A percentile compares a stretch with the other conserved stretches of the same genome.
phyloP scores from a whole-genome alignment of 164 flowering plant species.

The Vitis riparia region DNA sequence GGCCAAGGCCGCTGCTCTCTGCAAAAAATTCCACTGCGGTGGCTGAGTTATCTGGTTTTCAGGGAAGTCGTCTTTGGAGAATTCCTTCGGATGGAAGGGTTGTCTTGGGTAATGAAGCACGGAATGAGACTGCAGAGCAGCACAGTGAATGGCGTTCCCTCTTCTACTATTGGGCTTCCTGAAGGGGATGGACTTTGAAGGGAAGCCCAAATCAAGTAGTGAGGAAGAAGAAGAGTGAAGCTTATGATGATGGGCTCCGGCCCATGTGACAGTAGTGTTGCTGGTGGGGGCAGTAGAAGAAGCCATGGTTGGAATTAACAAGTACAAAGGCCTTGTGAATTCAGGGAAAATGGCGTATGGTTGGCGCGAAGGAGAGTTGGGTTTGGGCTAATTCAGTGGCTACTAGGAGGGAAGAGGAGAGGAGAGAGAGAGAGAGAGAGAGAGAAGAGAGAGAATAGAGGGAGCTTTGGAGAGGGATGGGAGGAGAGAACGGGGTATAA shows the following conservation, averaged over 20 bases:
- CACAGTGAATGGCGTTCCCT: constrained; percentile 2
- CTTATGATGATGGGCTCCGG: neutral
- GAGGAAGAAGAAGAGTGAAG: constrained; percentile 8
- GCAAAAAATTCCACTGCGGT: constrained; percentile 36
- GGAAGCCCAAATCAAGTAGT: constrained; percentile 19
- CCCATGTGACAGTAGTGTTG: constrained; percentile 16
- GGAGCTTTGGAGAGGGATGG: constrained; percentile 7
- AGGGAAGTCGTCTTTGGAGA: constrained; percentile 2
- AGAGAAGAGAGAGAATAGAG: constrained; percentile 7
- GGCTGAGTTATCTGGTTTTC: constrained; percentile 3
- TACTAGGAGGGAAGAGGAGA: neutral
- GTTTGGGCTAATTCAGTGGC: neutral
- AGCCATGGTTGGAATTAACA: constrained; percentile 12
- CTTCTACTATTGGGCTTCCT: constrained; percentile 6
- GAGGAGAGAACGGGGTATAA: constrained; percentile 17
- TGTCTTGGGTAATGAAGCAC: constrained; percentile 28
- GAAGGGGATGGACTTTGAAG: constrained; percentile 4
- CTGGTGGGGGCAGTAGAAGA: constrained; percentile 11
- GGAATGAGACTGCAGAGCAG: constrained; percentile 21
- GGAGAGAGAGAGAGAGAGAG: constrained; percentile 7
- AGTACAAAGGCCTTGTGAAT: neutral
- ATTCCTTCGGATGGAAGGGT: constrained; percentile 5
- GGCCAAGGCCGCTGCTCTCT: constrained; percentile 31
- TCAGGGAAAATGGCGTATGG: neutral
- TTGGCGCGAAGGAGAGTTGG: neutral